These are phyloP conservation scores for Pseudomassariella vexata DNA, from an alignment of 2,329 filamentous ascomycete genomes.

Conservation along the genomic window DNA sequence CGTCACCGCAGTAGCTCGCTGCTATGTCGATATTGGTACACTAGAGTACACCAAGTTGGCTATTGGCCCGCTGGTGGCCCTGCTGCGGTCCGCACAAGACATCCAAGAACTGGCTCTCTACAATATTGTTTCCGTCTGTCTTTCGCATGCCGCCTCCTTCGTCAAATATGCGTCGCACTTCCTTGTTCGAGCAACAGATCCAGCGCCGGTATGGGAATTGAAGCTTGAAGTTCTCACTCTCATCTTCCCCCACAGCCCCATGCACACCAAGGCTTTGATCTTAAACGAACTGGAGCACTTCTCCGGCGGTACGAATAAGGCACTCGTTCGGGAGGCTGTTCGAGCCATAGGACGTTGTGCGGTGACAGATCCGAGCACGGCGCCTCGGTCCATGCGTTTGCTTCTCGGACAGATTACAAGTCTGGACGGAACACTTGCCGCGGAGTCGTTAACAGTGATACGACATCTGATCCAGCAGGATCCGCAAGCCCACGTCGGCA, in stretches of 20 bases:
- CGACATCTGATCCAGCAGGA: conserved; percentile 92
- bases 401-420: conserved; percentile 84
- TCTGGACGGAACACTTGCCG: conserved; percentile 79
- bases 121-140: conserved; percentile 90
- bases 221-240: conserved; percentile 90
- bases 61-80: conserved; percentile 78
- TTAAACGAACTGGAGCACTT: conserved; percentile 94
- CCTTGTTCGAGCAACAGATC: conserved; percentile 73
- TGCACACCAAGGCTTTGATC: conserved; percentile 76
- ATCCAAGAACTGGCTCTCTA: conserved; percentile 86
- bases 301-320: conserved; percentile 65
- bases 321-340: conserved; percentile 81
- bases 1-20: conserved; percentile 78
- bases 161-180: conserved; percentile 87
- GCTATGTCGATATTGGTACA: conserved; percentile 80
- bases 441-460: conserved; percentile 90
- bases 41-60: conserved; percentile 67
- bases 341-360: conserved; percentile 91
- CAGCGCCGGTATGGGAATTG: conserved; percentile 77
- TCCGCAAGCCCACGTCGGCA: conserved; percentile 72
- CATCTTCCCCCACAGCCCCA: conserved; percentile 76
- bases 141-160: conserved; percentile 72
- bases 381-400: conserved; percentile 73
- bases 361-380: conserved; percentile 65
- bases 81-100: conserved; percentile 78